Base-by-base conservation (phyloP, 1,139 yeast genomes). In the Arxiozyma telluris region DNA sequence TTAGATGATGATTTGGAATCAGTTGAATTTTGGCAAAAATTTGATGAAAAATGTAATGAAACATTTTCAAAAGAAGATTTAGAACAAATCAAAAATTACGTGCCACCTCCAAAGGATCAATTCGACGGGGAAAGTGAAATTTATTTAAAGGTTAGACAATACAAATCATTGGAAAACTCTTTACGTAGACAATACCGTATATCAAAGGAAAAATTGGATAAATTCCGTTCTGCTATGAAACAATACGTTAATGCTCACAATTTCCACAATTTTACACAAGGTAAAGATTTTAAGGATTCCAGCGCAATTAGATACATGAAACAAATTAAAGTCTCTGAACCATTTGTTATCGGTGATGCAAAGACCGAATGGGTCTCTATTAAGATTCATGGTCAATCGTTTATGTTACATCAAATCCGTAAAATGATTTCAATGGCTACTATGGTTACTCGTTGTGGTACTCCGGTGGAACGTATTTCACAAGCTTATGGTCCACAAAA, bases 361-460 rank as follows among this genome's bases (percentile, higher is more conserved):
- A 93, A 89, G 64, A 90, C 97, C 6, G 98, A 93, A 68, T 93
- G 99, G 99, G 80, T 89, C 5, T 87, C 96, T 1, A 84, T 94
- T 64, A 93, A 93, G 72, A 88, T 93, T 58, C 98, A 93, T 68
- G 99, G 99, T 3, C 98, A 93, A 72, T 89, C 97, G 9, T 93
- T 93, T 70, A 94, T 94, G 99, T 77, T 93, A 58, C 98, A 93
- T 71, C 99, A 93, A 76, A 93, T 93, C 65, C 82, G 99, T 69
- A 93, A 93, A 69, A 93, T 93, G 99, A 89, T 94, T 56, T 94
- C 97, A 30, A 86, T 93, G 96, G 96, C 96, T 1, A 81, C 91
- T 0, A 76, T 93, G 54, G 82, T 87, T 20, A 82, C 91, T 38
- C 80, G 98, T 65, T 84, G 94, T 22, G 93, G 96, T 20, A 81